Conservation (phyloP, 164 flowering plant genomes). For the Magnolia officinalis region DNA sequence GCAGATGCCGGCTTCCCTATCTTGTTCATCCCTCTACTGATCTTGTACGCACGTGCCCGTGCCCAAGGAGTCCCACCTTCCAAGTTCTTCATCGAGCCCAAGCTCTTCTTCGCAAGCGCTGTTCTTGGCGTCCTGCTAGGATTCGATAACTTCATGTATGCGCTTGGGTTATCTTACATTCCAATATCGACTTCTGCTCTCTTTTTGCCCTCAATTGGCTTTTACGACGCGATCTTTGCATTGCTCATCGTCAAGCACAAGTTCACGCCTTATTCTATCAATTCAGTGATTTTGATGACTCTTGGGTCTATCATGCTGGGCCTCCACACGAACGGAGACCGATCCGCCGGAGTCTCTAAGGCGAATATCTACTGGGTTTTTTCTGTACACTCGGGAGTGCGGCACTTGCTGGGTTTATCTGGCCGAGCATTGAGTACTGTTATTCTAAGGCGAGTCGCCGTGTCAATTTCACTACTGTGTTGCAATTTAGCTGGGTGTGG, state of each 20-base stretch:
- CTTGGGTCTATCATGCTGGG: not conserved
- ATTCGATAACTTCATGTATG: not conserved
- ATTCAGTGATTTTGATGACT: not conserved
- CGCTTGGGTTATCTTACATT: not conserved
- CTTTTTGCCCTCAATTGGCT: not conserved
- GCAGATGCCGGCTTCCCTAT: slow-evolving; percentile 7
- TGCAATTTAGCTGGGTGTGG: slow-evolving; percentile 50
- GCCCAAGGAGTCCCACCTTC: not conserved
- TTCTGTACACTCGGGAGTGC: not conserved
- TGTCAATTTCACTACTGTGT: slow-evolving; percentile 26
- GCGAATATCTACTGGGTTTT: not conserved
- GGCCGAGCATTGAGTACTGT: not conserved
- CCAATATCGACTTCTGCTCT: not conserved
- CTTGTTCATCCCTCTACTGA: not conserved
- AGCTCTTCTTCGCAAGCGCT: not conserved
- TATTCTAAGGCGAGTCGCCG: slow-evolving; percentile 9
- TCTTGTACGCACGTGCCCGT: not conserved
- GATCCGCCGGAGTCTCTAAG: not conserved
- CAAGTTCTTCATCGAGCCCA: not conserved
- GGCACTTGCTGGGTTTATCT: not conserved
- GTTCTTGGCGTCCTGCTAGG: not conserved
- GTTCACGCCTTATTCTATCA: not conserved
- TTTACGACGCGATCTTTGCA: not conserved
- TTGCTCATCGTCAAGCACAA: not conserved
- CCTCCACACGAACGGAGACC: not conserved